Base-by-base conservation (phyloP, 2,329 filamentous ascomycete species). In the Sporothrix inflata region DNA sequence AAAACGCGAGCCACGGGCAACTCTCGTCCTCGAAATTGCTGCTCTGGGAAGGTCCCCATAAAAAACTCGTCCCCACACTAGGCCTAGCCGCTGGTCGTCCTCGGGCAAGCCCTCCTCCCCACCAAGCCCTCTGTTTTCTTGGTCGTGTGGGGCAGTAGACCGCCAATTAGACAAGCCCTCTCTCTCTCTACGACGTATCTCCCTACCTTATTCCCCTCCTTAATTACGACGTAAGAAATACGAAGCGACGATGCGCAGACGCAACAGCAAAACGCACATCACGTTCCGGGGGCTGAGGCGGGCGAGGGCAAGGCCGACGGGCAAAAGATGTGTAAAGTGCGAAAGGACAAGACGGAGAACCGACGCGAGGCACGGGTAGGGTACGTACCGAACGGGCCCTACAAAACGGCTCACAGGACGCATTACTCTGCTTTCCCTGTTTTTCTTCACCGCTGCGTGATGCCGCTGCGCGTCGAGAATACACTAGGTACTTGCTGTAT, bases 11-110 rank as follows among this genome's bases (percentile, higher is more conserved):
- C 11, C 30, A 30, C 6, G 11, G 14, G 51, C 27, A 24, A 27
- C 24, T 42, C 40, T 14, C n/a, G 55, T 63, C 60, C 60, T 65
- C 60, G 38, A 45, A 27, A 24, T 16, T 45, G 21, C 38, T 65
- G 38, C 60, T 42, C 65, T 67, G 16, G 65, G 65, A 51, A 67
- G 63, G 45, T 49, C 45, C 19, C 65, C 45, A 67, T 16, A 67
- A 49, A 67, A 66, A 67, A n/a, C n/a, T 11, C 8, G 45, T 24
- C 45, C 65, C 65, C 45, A 67, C 65, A 38, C 45, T 12, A 34
- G 3, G 42, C 42, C 63, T 45, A n/a, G 60, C 57, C 9, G 57
- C 19, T 61, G 30, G 57, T 9, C 19, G 30, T 40, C 57, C 57
- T 61, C 57, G 57, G 57, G 30, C 60, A 42, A 45, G 38, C 55